Percentiles rank a stretch among this genome's conserved stretches.
These are phyloP conservation scores for Paxillus rubicundulus DNA, from an alignment of 768 basidiomycete species.

Conservation along the genomic window DNA sequence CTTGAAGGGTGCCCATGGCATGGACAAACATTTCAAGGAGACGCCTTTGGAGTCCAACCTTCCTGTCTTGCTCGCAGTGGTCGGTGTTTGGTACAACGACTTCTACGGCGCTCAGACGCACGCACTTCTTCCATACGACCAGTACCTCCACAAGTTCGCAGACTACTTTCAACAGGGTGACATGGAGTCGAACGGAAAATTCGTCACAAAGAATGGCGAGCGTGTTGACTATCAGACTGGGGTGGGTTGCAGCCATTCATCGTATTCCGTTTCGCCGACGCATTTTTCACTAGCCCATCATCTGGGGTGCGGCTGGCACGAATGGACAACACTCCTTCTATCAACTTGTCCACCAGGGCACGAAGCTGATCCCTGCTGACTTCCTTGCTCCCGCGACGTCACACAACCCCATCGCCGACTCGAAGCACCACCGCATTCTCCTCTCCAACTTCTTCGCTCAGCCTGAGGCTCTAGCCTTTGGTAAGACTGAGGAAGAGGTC, in stretches of 20 bases:
- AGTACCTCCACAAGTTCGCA: slow-evolving; percentile 98
- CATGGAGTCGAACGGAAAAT: slow-evolving; percentile 99
- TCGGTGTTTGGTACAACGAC: slow-evolving; percentile 99
- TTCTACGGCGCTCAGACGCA: slow-evolving; percentile 97
- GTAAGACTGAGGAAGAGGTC: slow-evolving; percentile 92
- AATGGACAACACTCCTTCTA: slow-evolving; percentile 99
- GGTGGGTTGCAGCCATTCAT: slow-evolving; percentile 44
- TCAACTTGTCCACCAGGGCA: slow-evolving; percentile 93
- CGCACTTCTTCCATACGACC: slow-evolving; percentile 94
- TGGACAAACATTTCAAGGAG: slow-evolving; percentile 96
- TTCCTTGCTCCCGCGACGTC: slow-evolving; percentile 88
- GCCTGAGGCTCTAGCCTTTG: slow-evolving; percentile 96
- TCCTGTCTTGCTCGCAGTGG: slow-evolving; percentile 83
- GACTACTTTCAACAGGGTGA: slow-evolving; percentile 99
- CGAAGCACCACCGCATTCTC: slow-evolving; percentile 95
- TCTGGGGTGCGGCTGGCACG: slow-evolving; percentile 98
- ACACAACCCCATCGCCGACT: slow-evolving; percentile 83
- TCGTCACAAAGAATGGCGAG: slow-evolving; percentile 88
- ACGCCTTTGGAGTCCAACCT: slow-evolving; percentile 86
- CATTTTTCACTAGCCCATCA: slow-evolving; percentile 68
- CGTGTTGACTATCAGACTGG: slow-evolving; percentile 97
- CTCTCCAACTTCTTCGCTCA: slow-evolving; percentile 99
- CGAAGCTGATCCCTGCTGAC: slow-evolving; percentile 88
- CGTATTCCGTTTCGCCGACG: not conserved
- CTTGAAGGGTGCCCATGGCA: slow-evolving; percentile 89